Conservation (phyloP, 129 eudicot genomes). For the Glebionis coronaria region DNA sequence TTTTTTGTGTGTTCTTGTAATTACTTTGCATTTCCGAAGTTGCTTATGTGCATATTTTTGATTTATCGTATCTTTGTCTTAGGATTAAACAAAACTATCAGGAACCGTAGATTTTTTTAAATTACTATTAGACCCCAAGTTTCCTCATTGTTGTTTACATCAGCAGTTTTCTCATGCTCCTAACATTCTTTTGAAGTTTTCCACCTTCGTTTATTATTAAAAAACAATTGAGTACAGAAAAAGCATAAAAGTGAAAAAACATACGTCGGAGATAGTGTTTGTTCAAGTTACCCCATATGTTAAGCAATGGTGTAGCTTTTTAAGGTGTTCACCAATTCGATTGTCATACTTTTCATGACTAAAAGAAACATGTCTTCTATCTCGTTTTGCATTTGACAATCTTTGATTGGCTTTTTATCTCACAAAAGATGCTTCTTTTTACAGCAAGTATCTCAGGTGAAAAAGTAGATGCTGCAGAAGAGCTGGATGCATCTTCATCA, state of each 20-base stretch:
- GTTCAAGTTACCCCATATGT: too few species aligned
- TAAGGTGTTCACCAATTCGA: too few species aligned
- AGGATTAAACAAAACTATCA: too few species aligned
- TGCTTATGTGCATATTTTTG: neutral
- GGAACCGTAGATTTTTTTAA: too few species aligned
- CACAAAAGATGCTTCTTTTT: neutral
- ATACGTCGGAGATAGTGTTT: too few species aligned
- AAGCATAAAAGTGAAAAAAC: too few species aligned
- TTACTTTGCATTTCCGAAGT: neutral
- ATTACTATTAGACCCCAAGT: neutral
- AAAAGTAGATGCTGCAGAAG: conserved; percentile 61
- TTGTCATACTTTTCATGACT: too few species aligned
- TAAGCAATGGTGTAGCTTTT: too few species aligned
- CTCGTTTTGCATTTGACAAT: neutral
- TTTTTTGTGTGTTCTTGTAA: neutral
- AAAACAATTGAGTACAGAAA: too few species aligned
- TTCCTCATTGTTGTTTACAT: neutral
- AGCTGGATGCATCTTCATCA: conserved; percentile 53
- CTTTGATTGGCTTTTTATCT: neutral
- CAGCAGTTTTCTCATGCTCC: too few species aligned
- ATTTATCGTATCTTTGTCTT: neutral
- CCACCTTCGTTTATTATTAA: too few species aligned
- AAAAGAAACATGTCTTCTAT: neutral
- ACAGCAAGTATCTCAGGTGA: conserved; percentile 82
- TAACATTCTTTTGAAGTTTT: too few species aligned